Evolutionary conservation across 2,329 filamentous ascomycete species (phyloP).

Genomic region (Fusarium sp.): DNA sequence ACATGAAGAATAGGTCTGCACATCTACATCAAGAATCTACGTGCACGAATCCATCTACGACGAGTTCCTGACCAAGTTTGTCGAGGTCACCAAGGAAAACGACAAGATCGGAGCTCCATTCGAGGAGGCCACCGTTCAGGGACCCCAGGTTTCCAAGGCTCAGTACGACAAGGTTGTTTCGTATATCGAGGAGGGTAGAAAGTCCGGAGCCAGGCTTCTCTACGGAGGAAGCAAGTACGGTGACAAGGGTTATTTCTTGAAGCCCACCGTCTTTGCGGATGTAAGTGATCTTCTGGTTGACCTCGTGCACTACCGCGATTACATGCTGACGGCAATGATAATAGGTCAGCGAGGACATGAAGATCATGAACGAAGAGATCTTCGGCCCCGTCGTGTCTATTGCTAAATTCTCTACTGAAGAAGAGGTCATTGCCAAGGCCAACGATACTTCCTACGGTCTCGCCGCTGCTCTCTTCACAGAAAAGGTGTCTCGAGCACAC

Average conservation of each 20-base stretch:
- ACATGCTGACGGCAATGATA: not conserved
- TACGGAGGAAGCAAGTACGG: slow-evolving; percentile 47
- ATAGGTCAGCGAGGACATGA: slow-evolving; percentile 42
- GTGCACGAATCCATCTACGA: slow-evolving; percentile 69
- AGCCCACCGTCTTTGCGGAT: slow-evolving; percentile 45
- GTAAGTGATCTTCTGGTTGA: slow-evolving; percentile 16
- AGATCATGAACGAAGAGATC: slow-evolving; percentile 47
- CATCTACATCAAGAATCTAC: slow-evolving; percentile 68
- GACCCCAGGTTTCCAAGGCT: slow-evolving; percentile 72
- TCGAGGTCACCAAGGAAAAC: slow-evolving; percentile 58
- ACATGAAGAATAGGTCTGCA: slow-evolving; percentile 67
- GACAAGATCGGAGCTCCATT: slow-evolving; percentile 73
- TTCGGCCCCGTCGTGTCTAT: slow-evolving; percentile 47
- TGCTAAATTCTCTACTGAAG: slow-evolving; percentile 39
- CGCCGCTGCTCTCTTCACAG: slow-evolving; percentile 66
- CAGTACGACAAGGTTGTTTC: slow-evolving; percentile 74
- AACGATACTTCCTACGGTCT: slow-evolving; percentile 64
- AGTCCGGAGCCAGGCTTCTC: slow-evolving; percentile 69
- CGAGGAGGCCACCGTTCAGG: slow-evolving; percentile 71
- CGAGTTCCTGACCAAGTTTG: slow-evolving; percentile 68
- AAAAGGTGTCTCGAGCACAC: slow-evolving; percentile 58
- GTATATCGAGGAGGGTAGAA: slow-evolving; percentile 74
- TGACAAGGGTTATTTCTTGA: slow-evolving; percentile 43
- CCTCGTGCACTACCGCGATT: slow-evolving; percentile 28
- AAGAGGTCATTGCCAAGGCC: slow-evolving; percentile 43